Evolutionary conservation across 2,329 filamentous ascomycete genomes (phyloP).

Genomic region (Alternaria gansuensis): DNA sequence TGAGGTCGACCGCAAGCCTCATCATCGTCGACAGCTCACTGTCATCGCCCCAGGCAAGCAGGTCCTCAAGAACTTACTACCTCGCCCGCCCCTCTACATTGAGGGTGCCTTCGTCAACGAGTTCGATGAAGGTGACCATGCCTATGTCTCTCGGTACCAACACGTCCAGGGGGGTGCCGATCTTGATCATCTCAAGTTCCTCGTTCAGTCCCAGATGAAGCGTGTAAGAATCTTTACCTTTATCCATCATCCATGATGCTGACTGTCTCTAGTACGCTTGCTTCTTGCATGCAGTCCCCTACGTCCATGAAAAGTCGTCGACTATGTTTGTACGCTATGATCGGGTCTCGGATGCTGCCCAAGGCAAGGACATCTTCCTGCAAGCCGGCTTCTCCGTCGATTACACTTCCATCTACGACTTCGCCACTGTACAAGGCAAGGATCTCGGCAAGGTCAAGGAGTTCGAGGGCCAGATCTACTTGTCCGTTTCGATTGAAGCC

Average conservation of each 20-base stretch:
- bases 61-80: slow-evolving; percentile 24
- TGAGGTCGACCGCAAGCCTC: slow-evolving; percentile 31
- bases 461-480: slow-evolving; percentile 47
- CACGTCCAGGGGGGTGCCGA: slow-evolving; percentile 37
- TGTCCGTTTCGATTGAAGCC: slow-evolving; percentile 30
- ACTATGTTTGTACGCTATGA: slow-evolving; percentile 45
- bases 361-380: slow-evolving; percentile 37
- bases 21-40: slow-evolving; percentile 27
- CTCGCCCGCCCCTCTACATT: slow-evolving; percentile 24
- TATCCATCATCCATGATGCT: slow-evolving; percentile 21
- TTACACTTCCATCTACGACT: slow-evolving; percentile 39
- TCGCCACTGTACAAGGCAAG: slow-evolving; percentile 38
- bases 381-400: slow-evolving; percentile 32
- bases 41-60: slow-evolving; percentile 21
- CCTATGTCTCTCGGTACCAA: slow-evolving; percentile 42
- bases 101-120: slow-evolving; percentile 40
- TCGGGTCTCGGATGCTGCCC: slow-evolving; percentile 48
- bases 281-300: slow-evolving; percentile 37
- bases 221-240: slow-evolving; percentile 29
- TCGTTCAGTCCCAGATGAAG: slow-evolving; percentile 43
- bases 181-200: slow-evolving; percentile 36
- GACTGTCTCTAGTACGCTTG: slow-evolving; percentile 36
- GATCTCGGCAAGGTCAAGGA: slow-evolving; percentile 36
- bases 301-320: slow-evolving; percentile 22
- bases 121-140: slow-evolving; percentile 27